Conservation (phyloP, 2,329 filamentous ascomycete genomes). For the Berkeleyomyces rouxiae region DNA sequence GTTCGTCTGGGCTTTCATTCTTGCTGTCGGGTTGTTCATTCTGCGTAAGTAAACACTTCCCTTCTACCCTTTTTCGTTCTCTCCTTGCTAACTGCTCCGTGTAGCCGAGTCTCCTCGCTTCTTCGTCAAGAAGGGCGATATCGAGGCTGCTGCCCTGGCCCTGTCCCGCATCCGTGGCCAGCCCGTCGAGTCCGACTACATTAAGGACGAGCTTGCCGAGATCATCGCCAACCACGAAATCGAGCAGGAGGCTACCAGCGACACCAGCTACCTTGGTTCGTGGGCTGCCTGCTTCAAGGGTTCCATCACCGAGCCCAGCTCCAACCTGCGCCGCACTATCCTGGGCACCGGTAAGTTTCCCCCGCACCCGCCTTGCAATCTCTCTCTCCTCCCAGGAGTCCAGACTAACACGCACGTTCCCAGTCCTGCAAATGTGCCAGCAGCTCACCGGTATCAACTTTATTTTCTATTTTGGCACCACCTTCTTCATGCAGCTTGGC, state of each 20-base stretch:
- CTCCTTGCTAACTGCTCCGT: not conserved
- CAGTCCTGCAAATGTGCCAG: constrained; percentile 40
- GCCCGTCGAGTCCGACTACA: constrained; percentile 52
- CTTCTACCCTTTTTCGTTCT: not conserved
- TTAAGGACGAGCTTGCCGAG: constrained; percentile 65
- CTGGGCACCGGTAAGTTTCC: constrained; percentile 38
- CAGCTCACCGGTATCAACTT: constrained; percentile 75
- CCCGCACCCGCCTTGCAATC: not conserved
- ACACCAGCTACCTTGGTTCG: constrained; percentile 44
- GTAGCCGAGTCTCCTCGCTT: constrained; percentile 63
- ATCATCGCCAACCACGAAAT: constrained; percentile 83
- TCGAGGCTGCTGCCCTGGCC: constrained; percentile 44
- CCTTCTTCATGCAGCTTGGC: constrained; percentile 65
- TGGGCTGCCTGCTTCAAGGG: constrained; percentile 57
- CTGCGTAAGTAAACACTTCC: constrained; percentile 30
- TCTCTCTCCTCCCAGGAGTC: not conserved
- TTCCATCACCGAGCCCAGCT: constrained; percentile 43
- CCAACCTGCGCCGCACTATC: constrained; percentile 54
- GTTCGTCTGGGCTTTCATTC: constrained; percentile 64
- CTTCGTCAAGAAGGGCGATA: constrained; percentile 61
- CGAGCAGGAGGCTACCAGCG: constrained; percentile 53
- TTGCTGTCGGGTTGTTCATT: constrained; percentile 53
- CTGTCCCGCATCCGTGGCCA: constrained; percentile 60
- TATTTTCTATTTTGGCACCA: constrained; percentile 75
- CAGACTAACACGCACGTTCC: constrained; percentile 16